Conservation (phyloP, 225 moss, liverwort and hornwort species). For the Physcomitrellopsis africana region DNA sequence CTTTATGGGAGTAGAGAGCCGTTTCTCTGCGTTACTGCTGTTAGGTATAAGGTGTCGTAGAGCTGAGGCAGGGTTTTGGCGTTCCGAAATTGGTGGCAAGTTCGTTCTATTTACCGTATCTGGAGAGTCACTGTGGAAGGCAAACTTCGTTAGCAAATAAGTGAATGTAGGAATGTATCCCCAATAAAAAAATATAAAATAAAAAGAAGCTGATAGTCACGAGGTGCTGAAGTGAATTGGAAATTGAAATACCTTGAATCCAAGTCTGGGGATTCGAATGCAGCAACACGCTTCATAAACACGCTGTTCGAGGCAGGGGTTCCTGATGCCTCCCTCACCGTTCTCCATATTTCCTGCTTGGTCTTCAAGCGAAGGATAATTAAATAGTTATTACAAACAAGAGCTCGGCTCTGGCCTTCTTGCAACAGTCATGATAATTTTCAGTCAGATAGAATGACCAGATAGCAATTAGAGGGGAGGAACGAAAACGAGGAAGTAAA, state of each 20-base stretch:
- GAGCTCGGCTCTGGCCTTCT: too few species aligned
- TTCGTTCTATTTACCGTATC: constrained; percentile 27
- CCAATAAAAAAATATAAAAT: neutral
- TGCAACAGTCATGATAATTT: neutral
- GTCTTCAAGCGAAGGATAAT: too few species aligned
- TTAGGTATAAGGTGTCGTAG: constrained; percentile 37
- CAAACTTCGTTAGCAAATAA: constrained; percentile 12
- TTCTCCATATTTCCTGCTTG: constrained; percentile 59
- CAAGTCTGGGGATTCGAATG: constrained; percentile 13
- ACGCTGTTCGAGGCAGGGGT: constrained; percentile 24
- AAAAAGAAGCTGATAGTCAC: neutral
- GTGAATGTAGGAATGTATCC: neutral
- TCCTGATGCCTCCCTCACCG: constrained; percentile 52
- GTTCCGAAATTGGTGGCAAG: constrained; percentile 57
- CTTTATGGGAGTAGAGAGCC: constrained; percentile 16
- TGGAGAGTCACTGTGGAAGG: constrained; percentile 10
- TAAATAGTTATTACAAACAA: too few species aligned
- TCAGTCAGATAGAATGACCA: neutral
- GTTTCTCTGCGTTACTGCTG: constrained; percentile 11
- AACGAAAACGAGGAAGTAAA: neutral
- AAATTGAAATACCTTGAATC: constrained; percentile 30
- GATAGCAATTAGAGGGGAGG: too few species aligned
- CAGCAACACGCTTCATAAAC: constrained; percentile 12
- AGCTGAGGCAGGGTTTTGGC: constrained; percentile 53
- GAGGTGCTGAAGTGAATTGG: neutral